phyloP scores from a whole-genome alignment of 108 stramenopile genomes.

The Cyclotella baltica region DNA sequence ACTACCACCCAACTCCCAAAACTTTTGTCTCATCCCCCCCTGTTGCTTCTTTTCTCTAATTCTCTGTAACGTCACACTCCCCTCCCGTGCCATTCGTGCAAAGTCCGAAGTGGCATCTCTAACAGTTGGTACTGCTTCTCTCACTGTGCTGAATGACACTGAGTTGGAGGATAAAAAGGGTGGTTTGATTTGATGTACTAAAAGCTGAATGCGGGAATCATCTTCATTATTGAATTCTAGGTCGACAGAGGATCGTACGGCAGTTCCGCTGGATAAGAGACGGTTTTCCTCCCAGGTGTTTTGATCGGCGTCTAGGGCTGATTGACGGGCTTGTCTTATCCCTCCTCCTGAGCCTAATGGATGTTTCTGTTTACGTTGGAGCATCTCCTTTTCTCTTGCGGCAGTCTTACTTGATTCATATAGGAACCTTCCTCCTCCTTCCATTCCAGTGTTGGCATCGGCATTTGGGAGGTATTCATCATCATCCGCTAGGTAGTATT shows the following conservation, averaged over 20 bases:
- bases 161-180: slow-evolving; percentile 92
- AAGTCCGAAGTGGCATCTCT: slow-evolving; percentile 90
- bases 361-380: slow-evolving; percentile 60
- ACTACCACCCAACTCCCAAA: slow-evolving; percentile 98
- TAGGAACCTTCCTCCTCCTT: slow-evolving; percentile 81
- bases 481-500: slow-evolving; percentile 93
- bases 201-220: slow-evolving; percentile 74
- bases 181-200: slow-evolving; percentile 97
- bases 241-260: slow-evolving; percentile 69
- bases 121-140: slow-evolving; percentile 89
- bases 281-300: slow-evolving; percentile 98
- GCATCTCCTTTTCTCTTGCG: slow-evolving; percentile 87
- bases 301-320: slow-evolving; percentile 91
- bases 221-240: slow-evolving; percentile 79
- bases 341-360: slow-evolving; percentile 12
- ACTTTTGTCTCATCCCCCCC: slow-evolving; percentile 94
- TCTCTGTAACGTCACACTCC: slow-evolving; percentile 76
- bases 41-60: slow-evolving; percentile 90
- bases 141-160: slow-evolving; percentile 82
- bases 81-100: slow-evolving; percentile 92
- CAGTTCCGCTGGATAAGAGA: slow-evolving; percentile 88
- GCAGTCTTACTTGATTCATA: slow-evolving; percentile 81
- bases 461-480: slow-evolving; percentile 66
- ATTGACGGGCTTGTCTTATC: slow-evolving; percentile 62
- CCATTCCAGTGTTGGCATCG: slow-evolving; percentile 42